A percentile compares a stretch with the other conserved stretches of the same genome.
phyloP scores from a whole-genome alignment of 805 yeast genomes.

The Metschnikowia chrysomelidarum region DNA sequence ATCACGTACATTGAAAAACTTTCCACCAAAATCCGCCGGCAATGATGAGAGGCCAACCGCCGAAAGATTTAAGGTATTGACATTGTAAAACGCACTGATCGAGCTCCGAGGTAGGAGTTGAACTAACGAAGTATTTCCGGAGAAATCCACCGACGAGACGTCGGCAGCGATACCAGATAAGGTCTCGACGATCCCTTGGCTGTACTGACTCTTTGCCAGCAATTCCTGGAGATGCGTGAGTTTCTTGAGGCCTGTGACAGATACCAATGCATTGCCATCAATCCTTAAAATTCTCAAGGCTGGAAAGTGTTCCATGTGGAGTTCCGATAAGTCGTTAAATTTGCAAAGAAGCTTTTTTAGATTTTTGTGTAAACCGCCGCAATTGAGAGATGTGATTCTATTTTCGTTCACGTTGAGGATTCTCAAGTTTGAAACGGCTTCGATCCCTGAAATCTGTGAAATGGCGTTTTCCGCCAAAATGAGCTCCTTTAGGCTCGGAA shows the following conservation, averaged over 20 bases:
- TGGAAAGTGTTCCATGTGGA: slow-evolving; percentile 36
- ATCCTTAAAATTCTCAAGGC: slow-evolving; percentile 42
- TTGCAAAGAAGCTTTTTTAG: slow-evolving; percentile 40
- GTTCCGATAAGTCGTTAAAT: slow-evolving; percentile 31
- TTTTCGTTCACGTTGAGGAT: slow-evolving; percentile 45
- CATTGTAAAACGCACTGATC: slow-evolving; percentile 26
- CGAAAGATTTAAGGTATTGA: slow-evolving; percentile 42
- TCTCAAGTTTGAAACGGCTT: slow-evolving; percentile 32
- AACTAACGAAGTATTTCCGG: slow-evolving; percentile 31
- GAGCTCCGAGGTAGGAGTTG: slow-evolving; percentile 2
- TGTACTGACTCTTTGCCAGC: slow-evolving; percentile 38
- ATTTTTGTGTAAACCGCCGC: slow-evolving; percentile 24
- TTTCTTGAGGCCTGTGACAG: slow-evolving; percentile 25
- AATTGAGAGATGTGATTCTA: slow-evolving; percentile 22
- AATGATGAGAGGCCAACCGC: slow-evolving; percentile 44
- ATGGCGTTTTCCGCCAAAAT: slow-evolving; percentile 44
- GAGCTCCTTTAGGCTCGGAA: slow-evolving; percentile 44
- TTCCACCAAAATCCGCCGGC: slow-evolving; percentile 34
- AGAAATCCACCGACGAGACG: slow-evolving; percentile 36
- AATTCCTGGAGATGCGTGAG: slow-evolving; percentile 40
- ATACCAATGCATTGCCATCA: slow-evolving; percentile 41
- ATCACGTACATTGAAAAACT: slow-evolving; percentile 48
- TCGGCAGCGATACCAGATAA: slow-evolving; percentile 22
- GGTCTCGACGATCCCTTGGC: slow-evolving; percentile 19
- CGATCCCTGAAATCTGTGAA: slow-evolving; percentile 32